Base-by-base conservation (phyloP, 2,329 filamentous ascomycete genomes). In the Colletotrichum viniferum region DNA sequence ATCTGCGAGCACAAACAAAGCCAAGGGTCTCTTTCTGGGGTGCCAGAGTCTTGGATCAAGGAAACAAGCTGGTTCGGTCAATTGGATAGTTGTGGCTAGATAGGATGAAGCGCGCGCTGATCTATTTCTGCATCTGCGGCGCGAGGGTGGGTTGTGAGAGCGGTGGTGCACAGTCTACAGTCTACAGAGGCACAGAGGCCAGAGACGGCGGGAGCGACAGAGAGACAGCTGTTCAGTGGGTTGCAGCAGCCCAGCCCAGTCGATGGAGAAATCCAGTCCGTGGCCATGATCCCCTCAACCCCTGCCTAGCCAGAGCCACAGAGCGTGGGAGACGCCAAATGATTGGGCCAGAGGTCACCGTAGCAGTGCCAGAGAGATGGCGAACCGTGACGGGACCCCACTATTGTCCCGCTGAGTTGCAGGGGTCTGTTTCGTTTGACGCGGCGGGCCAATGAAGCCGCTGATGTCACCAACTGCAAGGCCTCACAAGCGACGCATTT, bases 381-480 rank as follows among this genome's bases (percentile, higher is more conserved):
- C 73, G 62, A 72, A 62, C 69, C 30, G 36, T 48, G 69, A 38
- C 69, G 69, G 73, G 55, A 64, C 43, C 24, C 55, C 73, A 62
- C 58, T 48, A 30, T 66, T 63, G 69, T 56, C 73, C 72, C 62
- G 69, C 72, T 21, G 24, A 26, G 26, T n/a, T 55, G 38, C 76
- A 77, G 66, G 76, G 76, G 76, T 32, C 30, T 16, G 76, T 77
- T 77, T 77, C 76, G 76, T 74, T 77, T 73, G 61, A 52, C 52
- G 69, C 32, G 60, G 70, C 21, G 24, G 38, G 76, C 82, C 81
- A 82, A 81, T 81, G 69, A 79, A 82, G 82, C 82, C 82, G 79
- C 82, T 83, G 82, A 84, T 84, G 82, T 84, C 82, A 83, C 82
- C 65, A 74, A 24, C 34, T 61, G 58, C 72, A 68, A 48, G 63